Base-by-base conservation (phyloP, 179 eudicot species). In the Beta lomatogona region DNA sequence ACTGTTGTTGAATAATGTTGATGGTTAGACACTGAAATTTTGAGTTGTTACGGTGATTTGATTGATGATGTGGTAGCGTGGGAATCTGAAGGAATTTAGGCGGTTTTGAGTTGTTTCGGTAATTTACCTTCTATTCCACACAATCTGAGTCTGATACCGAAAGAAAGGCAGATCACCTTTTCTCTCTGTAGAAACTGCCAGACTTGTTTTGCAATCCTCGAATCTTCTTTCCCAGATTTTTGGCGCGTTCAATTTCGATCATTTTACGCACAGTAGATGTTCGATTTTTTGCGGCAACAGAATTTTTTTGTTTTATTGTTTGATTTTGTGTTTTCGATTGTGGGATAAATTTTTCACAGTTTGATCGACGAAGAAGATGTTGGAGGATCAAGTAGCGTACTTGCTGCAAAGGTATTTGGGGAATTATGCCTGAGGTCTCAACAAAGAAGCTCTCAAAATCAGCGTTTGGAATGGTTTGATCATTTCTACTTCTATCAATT, bases 321-420 rank as follows among this genome's bases (percentile, higher is more conserved):
- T 54, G 14, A 25, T n/a, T 81, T 55, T 44, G 45, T 31, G 67
- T 4, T 16, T 36, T 31, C 53, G 41, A 31, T 46, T 18, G 44
- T 41, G 64, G 4, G 4, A 55, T 10, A 46, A 46, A 31, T 19
- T 36, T 46, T 25, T 71, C 28, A 28, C 46, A 9, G 80, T 12
- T 45, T 44, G 58, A 41, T 58, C 31, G 76, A 44, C 15, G 71
- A 71, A 77, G 54, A 88, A 89, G 87, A 96, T 94, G 99, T 91
- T 97, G 91, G 99, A 97, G 79, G 99, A 97, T 89, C 98, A 97
- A 83, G 99, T 97, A 10, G 95, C 98, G 67, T 86, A 86, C 71
- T 77, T 97, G 85, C 81, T 97, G 83, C 99, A 94, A 91, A 91
- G 93, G 85, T 97, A 94, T 81, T 87, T 97, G 81, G 99, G 99